These are phyloP conservation scores for Ganoderma multipileum DNA, from an alignment of 1,284 basidiomycete species.

Conservation along the genomic window DNA sequence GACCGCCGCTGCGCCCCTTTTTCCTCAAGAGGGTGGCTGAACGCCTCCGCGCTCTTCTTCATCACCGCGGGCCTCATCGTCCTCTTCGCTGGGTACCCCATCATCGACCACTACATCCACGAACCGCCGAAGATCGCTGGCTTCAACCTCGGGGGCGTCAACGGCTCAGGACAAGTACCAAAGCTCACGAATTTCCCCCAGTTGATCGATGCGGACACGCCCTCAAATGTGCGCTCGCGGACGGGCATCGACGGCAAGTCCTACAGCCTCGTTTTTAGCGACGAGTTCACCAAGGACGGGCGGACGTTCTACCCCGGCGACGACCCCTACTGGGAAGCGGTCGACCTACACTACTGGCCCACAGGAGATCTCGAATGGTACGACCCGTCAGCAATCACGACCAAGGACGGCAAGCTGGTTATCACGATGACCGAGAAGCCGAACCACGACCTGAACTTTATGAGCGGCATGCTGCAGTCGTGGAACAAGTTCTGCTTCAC, in stretches of 20 bases:
- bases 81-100: constrained; percentile 83
- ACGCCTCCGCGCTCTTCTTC: constrained; percentile 64
- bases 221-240: constrained; percentile 51
- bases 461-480: constrained; percentile 79
- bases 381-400: constrained; percentile 76
- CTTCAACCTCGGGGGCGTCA: constrained; percentile 79
- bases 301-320: constrained; percentile 82
- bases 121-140: constrained; percentile 45
- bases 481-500: constrained; percentile 98
- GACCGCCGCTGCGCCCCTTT: constrained; percentile 67
- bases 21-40: constrained; percentile 78
- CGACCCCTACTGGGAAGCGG: constrained; percentile 82
- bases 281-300: constrained; percentile 89
- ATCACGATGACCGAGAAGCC: constrained; percentile 73
- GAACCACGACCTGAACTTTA: constrained; percentile 79
- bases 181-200: constrained; percentile 60
- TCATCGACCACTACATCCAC: constrained; percentile 61
- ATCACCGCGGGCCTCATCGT: constrained; percentile 67
- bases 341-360: constrained; percentile 78
- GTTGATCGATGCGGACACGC: constrained; percentile 77
- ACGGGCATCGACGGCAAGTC: constrained; percentile 72
- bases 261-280: constrained; percentile 90
- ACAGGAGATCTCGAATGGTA: constrained; percentile 91
- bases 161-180: constrained; percentile 76
- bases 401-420: constrained; percentile 74